Evolutionary conservation across 2,329 filamentous ascomycete genomes (phyloP).

Genomic region (Rutstroemia sydowiana): DNA sequence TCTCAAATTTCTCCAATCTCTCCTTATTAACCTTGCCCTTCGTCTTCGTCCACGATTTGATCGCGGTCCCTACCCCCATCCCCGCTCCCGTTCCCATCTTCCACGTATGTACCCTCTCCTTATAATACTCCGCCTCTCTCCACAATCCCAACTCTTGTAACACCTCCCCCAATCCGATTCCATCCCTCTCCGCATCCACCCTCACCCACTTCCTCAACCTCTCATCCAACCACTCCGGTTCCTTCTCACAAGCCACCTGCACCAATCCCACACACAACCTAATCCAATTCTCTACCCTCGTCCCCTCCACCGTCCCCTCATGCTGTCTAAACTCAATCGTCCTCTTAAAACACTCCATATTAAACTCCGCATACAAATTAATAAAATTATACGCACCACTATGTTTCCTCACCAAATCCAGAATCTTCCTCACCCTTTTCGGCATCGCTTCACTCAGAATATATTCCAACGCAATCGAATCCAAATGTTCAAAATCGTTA

Average conservation of each 20-base stretch:
- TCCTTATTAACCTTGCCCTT: no score
- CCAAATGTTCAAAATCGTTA: neutral
- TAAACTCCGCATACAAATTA: neutral
- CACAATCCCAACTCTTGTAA: neutral
- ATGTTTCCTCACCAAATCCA: neutral
- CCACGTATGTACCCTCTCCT: no score
- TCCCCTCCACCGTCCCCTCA: conserved; percentile 14
- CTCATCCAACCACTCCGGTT: neutral
- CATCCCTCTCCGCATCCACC: neutral
- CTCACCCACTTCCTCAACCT: neutral
- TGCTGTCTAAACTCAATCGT: conserved; percentile 27
- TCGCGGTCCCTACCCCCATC: no score
- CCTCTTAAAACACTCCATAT: conserved; percentile 1
- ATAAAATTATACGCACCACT: conserved; percentile 1
- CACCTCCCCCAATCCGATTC: neutral
- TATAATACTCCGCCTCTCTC: neutral
- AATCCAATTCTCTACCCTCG: conserved; percentile 16
- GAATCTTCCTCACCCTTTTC: neutral
- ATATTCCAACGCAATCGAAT: neutral
- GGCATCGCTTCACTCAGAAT: neutral
- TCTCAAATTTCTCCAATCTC: no score
- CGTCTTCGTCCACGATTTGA: no score
- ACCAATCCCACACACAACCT: conserved; percentile 14
- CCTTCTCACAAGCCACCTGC: neutral
- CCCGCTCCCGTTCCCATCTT: no score